Percentiles rank a stretch among this genome's conserved stretches.
Conservation (phyloP, 2,329 filamentous ascomycete genomes). For the Penicillium nordicum region DNA sequence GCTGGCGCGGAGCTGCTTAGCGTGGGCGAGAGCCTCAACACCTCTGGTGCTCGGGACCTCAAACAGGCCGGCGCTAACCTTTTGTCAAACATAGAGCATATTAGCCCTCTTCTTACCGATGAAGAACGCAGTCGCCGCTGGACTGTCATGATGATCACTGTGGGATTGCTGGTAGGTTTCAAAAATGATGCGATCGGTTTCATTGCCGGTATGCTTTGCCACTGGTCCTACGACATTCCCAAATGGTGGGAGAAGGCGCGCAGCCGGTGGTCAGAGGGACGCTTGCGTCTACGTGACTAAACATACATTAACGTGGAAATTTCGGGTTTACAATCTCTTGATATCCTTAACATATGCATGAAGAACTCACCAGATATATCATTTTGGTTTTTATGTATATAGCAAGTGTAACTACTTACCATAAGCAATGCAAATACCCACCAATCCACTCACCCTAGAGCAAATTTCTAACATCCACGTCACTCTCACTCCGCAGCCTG, state of each 20-base stretch:
- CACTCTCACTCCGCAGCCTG: slow-evolving; percentile 12
- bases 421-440: neutral
- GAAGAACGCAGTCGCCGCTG: slow-evolving; percentile 71
- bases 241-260: slow-evolving; percentile 23
- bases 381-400: neutral
- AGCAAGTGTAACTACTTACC: neutral
- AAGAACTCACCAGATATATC: neutral
- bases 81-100: slow-evolving; percentile 37
- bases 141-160: slow-evolving; percentile 87
- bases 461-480: slow-evolving; percentile 15
- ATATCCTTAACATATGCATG: neutral
- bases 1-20: slow-evolving; percentile 83
- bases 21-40: slow-evolving; percentile 79
- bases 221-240: slow-evolving; percentile 60
- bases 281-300: slow-evolving; percentile 24
- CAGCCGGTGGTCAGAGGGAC: slow-evolving; percentile 29
- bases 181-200: slow-evolving; percentile 90
- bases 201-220: slow-evolving; percentile 73
- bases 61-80: slow-evolving; percentile 34
- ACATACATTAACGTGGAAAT: neutral
- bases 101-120: slow-evolving; percentile 51
- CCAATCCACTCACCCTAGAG: neutral
- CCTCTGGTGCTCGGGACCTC: slow-evolving; percentile 62
- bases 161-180: slow-evolving; percentile 77
- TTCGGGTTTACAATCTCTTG: neutral